These are phyloP conservation scores for Lichtheimia hyalospora DNA, from an alignment of 371 early-diverging fungal species.

Conservation along the genomic window DNA sequence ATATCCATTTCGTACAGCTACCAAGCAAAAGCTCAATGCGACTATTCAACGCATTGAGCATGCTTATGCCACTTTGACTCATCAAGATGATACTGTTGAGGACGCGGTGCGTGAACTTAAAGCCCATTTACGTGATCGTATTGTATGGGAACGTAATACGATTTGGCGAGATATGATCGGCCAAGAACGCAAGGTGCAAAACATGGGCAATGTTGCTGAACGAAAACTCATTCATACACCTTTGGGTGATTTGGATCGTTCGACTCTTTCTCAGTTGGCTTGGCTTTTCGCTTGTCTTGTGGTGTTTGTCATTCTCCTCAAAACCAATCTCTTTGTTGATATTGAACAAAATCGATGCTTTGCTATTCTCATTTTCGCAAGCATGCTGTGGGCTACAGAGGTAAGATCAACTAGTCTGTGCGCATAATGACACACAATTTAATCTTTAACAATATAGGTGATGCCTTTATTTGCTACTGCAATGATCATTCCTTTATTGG, in stretches of 20 bases:
- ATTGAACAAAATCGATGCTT: constrained; percentile 80
- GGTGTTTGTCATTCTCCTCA: constrained; percentile 56
- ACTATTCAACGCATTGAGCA: constrained; percentile 58
- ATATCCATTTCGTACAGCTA: constrained; percentile 64
- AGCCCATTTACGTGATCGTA: constrained; percentile 81
- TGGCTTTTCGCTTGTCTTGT: constrained; percentile 47
- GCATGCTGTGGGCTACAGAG: constrained; percentile 92
- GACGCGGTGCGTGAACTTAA: constrained; percentile 76
- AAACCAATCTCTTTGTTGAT: constrained; percentile 54
- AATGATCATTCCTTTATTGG: constrained; percentile 83
- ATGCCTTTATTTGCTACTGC: constrained; percentile 95
- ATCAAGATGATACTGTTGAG: constrained; percentile 41
- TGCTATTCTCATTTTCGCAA: constrained; percentile 87
- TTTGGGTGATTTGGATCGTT: constrained; percentile 24
- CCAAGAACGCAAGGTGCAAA: constrained; percentile 81
- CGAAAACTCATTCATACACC: constrained; percentile 21
- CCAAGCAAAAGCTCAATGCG: constrained; percentile 59
- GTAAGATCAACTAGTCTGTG: constrained; percentile 30
- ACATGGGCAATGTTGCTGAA: constrained; percentile 51
- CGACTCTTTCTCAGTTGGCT: constrained; percentile 31
- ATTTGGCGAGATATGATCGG: constrained; percentile 98
- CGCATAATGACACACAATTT: not conserved
- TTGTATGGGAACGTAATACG: constrained; percentile 96
- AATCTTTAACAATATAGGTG: constrained; percentile 44
- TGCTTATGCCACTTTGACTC: constrained; percentile 59